Percentiles rank a stretch among this genome's conserved stretches.
Conservation (phyloP, 2,329 filamentous ascomycete genomes). For the Talaromyces sp. region DNA sequence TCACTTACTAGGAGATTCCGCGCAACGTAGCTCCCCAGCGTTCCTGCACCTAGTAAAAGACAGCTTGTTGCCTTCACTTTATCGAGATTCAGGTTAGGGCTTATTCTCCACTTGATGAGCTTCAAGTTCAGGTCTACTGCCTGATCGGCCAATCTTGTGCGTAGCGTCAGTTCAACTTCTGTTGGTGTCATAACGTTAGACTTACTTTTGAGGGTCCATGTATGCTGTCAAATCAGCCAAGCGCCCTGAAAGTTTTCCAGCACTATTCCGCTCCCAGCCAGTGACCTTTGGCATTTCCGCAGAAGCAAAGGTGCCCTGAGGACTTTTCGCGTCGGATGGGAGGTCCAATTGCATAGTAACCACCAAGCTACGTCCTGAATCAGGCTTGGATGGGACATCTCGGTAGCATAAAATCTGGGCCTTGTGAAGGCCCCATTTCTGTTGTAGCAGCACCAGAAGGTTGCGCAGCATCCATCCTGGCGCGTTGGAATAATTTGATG, state of each 20-base stretch:
- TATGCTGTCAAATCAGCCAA: slow-evolving; percentile 82
- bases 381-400: slow-evolving; percentile 69
- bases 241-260: slow-evolving; percentile 70
- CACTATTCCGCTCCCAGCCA: slow-evolving; percentile 83
- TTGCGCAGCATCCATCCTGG: slow-evolving; percentile 94
- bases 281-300: slow-evolving; percentile 74
- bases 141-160: slow-evolving; percentile 67
- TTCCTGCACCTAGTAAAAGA: slow-evolving; percentile 84
- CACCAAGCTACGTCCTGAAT: slow-evolving; percentile 76
- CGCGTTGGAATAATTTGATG: slow-evolving; percentile 80
- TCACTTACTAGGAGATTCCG: slow-evolving; percentile 65
- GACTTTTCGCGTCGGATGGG: slow-evolving; percentile 13
- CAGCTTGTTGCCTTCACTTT: slow-evolving; percentile 85
- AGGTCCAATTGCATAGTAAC: slow-evolving; percentile 51
- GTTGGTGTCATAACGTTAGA: neutral
- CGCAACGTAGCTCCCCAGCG: slow-evolving; percentile 87
- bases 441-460: slow-evolving; percentile 73
- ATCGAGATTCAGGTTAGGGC: slow-evolving; percentile 80
- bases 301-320: slow-evolving; percentile 22
- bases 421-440: slow-evolving; percentile 69
- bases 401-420: slow-evolving; percentile 87
- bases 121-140: slow-evolving; percentile 95
- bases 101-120: slow-evolving; percentile 97
- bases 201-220: slow-evolving; percentile 72
- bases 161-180: neutral